Evolutionary conservation across 257 asterid species (phyloP).

Genomic region (Ligustrum vulgare): DNA sequence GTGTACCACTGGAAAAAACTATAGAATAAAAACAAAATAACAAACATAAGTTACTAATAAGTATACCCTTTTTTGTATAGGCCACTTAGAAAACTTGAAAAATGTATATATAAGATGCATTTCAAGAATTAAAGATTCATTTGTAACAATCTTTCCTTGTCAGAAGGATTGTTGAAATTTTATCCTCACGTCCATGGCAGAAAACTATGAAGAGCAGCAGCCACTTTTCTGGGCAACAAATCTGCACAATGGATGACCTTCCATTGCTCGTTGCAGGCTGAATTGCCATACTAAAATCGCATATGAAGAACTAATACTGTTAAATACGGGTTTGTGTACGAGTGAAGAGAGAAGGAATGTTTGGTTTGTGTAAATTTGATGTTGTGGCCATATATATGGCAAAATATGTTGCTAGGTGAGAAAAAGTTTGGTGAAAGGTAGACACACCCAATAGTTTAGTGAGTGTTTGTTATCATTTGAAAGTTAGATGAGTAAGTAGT

Average conservation of each 20-base stretch:
- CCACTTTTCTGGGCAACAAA: slow-evolving; percentile 67
- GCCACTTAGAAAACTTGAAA: slow-evolving; percentile 38
- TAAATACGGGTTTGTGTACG: too few species aligned
- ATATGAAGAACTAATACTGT: not conserved
- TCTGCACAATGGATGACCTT: slow-evolving; percentile 70
- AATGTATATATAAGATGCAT: slow-evolving; percentile 23
- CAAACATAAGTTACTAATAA: slow-evolving; percentile 36
- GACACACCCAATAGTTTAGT: too few species aligned
- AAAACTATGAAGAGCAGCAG: slow-evolving; percentile 57
- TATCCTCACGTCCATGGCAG: slow-evolving; percentile 14
- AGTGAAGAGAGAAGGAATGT: too few species aligned
- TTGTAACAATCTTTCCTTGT: slow-evolving; percentile 14
- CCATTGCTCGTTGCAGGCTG: slow-evolving; percentile 61
- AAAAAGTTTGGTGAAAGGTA: too few species aligned
- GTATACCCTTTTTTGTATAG: slow-evolving; percentile 41
- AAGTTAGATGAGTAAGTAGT: too few species aligned
- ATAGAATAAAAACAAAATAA: slow-evolving; percentile 26
- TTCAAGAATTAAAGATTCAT: slow-evolving; percentile 7
- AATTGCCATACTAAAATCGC: slow-evolving; percentile 57
- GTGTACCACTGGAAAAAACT: slow-evolving; percentile 29
- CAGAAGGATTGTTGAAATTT: not conserved
- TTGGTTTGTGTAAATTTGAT: too few species aligned
- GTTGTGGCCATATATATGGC: too few species aligned
- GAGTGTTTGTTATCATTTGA: too few species aligned
- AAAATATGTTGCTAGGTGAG: too few species aligned